phyloP scores from a whole-genome alignment of 352 stramenopile species.

The Phytophthora multivora region DNA sequence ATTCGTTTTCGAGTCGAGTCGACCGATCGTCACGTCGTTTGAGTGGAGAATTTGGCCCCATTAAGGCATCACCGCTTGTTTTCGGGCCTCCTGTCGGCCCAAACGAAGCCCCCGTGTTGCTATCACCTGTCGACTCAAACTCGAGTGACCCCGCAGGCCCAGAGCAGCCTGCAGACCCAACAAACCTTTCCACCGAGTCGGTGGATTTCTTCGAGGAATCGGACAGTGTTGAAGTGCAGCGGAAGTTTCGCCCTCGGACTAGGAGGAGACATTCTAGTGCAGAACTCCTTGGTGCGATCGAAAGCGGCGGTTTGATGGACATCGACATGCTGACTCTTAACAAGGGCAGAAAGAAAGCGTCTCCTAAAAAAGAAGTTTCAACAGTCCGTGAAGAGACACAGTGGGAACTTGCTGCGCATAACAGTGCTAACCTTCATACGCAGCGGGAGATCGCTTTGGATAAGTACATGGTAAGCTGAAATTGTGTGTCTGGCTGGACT shows the following conservation, averaged over 20 bases:
- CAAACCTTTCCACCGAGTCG: constrained; percentile 15
- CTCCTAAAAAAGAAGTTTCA: constrained; percentile 18
- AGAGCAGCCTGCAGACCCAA: constrained; percentile 17
- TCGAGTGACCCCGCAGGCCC: constrained; percentile 22
- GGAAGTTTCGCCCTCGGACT: constrained; percentile 11
- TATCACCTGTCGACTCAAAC: constrained; percentile 41
- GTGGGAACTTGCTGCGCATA: constrained; percentile 15
- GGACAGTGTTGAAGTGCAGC: constrained; percentile 27
- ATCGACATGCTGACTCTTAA: constrained; percentile 35
- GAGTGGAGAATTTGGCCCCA: constrained; percentile 14
- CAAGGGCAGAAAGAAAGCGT: constrained; percentile 19
- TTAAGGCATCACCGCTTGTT: constrained; percentile 44
- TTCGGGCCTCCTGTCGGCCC: constrained; percentile 35
- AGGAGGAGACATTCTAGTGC: constrained; percentile 58
- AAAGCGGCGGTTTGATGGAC: constrained; percentile 56
- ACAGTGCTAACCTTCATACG: constrained; percentile 44
- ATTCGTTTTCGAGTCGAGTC: constrained; percentile 23
- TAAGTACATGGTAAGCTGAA: constrained; percentile 72
- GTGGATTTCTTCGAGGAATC: constrained; percentile 34
- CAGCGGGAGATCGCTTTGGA: constrained; percentile 69
- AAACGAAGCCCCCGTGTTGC: constrained; percentile 19
- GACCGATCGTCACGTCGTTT: constrained; percentile 29
- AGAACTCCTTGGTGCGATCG: constrained; percentile 69
- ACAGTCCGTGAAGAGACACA: constrained; percentile 33
- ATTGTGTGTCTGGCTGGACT: not conserved